Conservation (phyloP, 352 stramenopile genomes). For the Globisporangium parvum region DNA sequence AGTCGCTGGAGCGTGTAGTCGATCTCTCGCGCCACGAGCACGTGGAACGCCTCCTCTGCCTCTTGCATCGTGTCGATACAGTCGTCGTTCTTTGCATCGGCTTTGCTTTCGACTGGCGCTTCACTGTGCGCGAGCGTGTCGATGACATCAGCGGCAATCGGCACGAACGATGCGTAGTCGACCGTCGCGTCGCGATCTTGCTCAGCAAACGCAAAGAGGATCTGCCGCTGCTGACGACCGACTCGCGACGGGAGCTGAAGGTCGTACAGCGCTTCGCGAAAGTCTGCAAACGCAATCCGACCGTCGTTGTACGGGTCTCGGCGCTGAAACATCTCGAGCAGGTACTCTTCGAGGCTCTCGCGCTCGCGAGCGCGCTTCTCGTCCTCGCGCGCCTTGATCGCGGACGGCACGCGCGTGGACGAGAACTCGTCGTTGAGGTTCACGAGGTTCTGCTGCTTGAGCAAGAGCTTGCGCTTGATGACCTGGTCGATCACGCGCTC, state of each 20-base stretch:
- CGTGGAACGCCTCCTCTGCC: conserved; percentile 27
- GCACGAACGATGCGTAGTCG: conserved; percentile 41
- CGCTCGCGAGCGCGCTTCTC: conserved; percentile 29
- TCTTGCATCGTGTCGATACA: conserved; percentile 8
- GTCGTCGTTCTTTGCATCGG: conserved; percentile 10
- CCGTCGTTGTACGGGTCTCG: conserved; percentile 65
- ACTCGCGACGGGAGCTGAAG: conserved; percentile 25
- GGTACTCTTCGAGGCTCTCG: conserved; percentile 45
- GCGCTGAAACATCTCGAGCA: conserved; percentile 57
- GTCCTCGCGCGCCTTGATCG: conserved; percentile 27
- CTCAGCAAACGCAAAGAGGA: conserved; percentile 47
- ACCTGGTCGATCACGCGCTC: conserved; percentile 49
- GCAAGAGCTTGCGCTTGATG: conserved; percentile 46
- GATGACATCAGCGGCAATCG: conserved; percentile 41
- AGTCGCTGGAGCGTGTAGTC: conserved; percentile 41
- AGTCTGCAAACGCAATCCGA: conserved; percentile 36
- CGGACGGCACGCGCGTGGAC: conserved; percentile 40
- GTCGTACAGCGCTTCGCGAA: conserved; percentile 30
- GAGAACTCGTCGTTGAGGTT: conserved; percentile 58
- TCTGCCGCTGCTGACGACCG: conserved; percentile 26
- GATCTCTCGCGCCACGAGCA: conserved; percentile 23
- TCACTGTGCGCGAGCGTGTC: conserved; percentile 27
- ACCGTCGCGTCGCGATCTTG: conserved; percentile 55
- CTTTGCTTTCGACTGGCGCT: neutral
- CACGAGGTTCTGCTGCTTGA: conserved; percentile 35